phyloP scores from a whole-genome alignment of 2,329 filamentous ascomycete genomes.

The Fusarium newnesense region DNA sequence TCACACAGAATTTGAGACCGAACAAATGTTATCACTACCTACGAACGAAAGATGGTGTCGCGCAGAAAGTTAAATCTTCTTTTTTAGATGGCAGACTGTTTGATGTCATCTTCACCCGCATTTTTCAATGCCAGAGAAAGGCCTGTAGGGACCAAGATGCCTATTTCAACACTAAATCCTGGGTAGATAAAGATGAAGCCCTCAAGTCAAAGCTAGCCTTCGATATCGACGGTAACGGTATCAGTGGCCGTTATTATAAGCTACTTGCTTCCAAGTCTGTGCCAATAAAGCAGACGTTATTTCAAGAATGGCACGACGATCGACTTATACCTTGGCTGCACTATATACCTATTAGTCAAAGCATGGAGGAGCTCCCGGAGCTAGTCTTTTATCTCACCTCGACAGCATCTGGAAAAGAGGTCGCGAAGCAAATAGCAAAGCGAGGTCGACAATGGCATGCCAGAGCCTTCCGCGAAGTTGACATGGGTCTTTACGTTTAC shows the following conservation, averaged over 20 bases:
- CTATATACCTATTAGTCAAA: constrained; percentile 62
- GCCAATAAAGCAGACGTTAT: constrained; percentile 62
- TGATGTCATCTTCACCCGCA: constrained; percentile 51
- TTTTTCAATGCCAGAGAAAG: constrained; percentile 55
- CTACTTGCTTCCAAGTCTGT: constrained; percentile 58
- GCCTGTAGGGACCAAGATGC: constrained; percentile 50
- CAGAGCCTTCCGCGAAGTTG: constrained; percentile 64
- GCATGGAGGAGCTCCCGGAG: constrained; percentile 63
- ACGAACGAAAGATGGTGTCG: fast-evolving
- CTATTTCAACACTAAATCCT: constrained; percentile 45
- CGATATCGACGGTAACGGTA: constrained; percentile 66
- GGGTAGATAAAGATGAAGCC: constrained; percentile 48
- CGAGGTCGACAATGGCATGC: constrained; percentile 64
- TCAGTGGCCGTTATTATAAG: constrained; percentile 63
- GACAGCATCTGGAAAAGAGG: constrained; percentile 56
- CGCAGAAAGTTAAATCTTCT: neutral
- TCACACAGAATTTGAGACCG: neutral
- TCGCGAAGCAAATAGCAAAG: constrained; percentile 62
- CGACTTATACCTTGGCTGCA: constrained; percentile 65
- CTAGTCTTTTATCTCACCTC: constrained; percentile 58
- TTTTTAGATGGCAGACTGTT: neutral
- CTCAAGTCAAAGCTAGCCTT: constrained; percentile 55
- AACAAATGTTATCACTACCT: neutral
- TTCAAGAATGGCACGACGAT: constrained; percentile 68
- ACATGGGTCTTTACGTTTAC: constrained; percentile 68